These are phyloP conservation scores for Lepidium campestre DNA, from an alignment of 441 rosid species.

Conservation along the genomic window DNA sequence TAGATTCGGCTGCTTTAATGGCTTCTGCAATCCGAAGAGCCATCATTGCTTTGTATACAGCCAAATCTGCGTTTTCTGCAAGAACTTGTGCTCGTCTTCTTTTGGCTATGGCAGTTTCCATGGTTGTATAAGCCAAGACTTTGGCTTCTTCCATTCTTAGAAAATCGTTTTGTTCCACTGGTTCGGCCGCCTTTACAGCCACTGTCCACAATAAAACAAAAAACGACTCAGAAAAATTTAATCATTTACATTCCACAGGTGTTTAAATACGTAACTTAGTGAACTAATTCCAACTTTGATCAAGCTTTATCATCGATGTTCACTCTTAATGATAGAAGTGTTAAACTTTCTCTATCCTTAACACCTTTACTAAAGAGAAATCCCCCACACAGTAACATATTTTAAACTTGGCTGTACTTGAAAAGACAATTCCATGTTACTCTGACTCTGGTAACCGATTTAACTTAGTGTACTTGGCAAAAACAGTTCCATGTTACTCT, in stretches of 20 bases:
- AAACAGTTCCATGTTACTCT: background rate
- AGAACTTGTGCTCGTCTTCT: slow-evolving; percentile 63
- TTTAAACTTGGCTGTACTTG: no score
- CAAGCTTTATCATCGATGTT: background rate
- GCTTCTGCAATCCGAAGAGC: slow-evolving; percentile 67
- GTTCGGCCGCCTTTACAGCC: slow-evolving; percentile 46
- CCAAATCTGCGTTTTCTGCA: slow-evolving; percentile 68
- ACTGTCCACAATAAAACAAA: background rate
- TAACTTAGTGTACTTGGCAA: background rate
- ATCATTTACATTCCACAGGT: background rate
- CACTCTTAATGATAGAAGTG: background rate
- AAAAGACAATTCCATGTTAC: no score
- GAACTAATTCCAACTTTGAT: background rate
- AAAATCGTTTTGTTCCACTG: slow-evolving; percentile 38
- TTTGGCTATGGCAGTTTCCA: slow-evolving; percentile 43
- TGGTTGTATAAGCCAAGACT: slow-evolving; percentile 26
- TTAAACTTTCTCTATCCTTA: background rate
- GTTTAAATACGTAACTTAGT: background rate
- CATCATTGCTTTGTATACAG: slow-evolving; percentile 58
- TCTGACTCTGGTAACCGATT: background rate
- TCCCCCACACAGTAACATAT: no score
- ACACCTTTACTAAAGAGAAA: background rate
- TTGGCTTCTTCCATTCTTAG: slow-evolving; percentile 46
- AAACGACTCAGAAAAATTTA: background rate
- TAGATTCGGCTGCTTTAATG: slow-evolving; percentile 32